Conservation (phyloP, 1,139 yeast species). For the Diutina neorugosa region DNA sequence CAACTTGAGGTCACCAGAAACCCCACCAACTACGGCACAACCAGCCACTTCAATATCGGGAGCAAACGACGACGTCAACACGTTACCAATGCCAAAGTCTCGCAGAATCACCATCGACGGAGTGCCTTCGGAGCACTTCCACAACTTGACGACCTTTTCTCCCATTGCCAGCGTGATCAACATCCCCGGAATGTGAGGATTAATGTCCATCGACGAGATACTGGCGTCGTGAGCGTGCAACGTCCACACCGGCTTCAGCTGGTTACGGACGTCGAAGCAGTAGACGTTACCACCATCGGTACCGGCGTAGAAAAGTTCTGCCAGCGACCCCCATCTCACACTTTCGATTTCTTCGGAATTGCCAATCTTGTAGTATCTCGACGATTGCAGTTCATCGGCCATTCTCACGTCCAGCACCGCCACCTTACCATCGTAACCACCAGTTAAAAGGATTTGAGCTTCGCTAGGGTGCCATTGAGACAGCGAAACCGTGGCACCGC, state of each 20-base stretch:
- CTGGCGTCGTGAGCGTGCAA: slow-evolving; percentile 96
- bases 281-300: slow-evolving; percentile 87
- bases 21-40: slow-evolving; percentile 79
- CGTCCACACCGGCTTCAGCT: slow-evolving; percentile 75
- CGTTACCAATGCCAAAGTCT: slow-evolving; percentile 93
- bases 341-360: slow-evolving; percentile 73
- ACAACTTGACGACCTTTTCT: slow-evolving; percentile 73
- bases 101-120: slow-evolving; percentile 89
- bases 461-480: slow-evolving; percentile 77
- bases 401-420: slow-evolving; percentile 80
- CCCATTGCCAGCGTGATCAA: slow-evolving; percentile 85
- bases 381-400: slow-evolving; percentile 45
- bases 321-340: slow-evolving; percentile 57
- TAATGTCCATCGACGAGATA: slow-evolving; percentile 69
- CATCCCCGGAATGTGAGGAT: slow-evolving; percentile 57
- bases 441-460: slow-evolving; percentile 74
- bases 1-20: slow-evolving; percentile 68
- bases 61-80: slow-evolving; percentile 71
- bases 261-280: slow-evolving; percentile 74
- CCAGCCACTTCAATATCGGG: slow-evolving; percentile 85
- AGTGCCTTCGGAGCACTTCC: slow-evolving; percentile 51
- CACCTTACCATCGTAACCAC: slow-evolving; percentile 82
- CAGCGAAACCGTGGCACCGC: slow-evolving; percentile 66
- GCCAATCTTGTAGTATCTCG: slow-evolving; percentile 52
- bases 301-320: slow-evolving; percentile 70